These are phyloP conservation scores for Termitomyces sp. DNA, from an alignment of 768 basidiomycete species.

Conservation along the genomic window DNA sequence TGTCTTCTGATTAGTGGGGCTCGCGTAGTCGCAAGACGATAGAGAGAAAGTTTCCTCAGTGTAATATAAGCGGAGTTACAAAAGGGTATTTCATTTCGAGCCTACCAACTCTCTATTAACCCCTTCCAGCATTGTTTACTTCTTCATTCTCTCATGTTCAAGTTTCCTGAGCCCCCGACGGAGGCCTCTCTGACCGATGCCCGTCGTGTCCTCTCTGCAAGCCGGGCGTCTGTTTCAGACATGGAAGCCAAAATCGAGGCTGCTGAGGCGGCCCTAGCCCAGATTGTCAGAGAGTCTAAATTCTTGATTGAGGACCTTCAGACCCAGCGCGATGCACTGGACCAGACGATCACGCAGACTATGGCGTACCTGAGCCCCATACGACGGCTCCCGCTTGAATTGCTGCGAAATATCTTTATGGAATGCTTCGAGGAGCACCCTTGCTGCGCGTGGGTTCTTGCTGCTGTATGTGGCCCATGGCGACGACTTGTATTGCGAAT, in stretches of 20 bases:
- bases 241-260: slow-evolving; percentile 43
- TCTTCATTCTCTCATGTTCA: slow-evolving; percentile 21
- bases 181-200: slow-evolving; percentile 47
- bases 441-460: slow-evolving; percentile 72
- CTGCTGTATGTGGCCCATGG: slow-evolving; percentile 66
- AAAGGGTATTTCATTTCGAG: slow-evolving; percentile 8
- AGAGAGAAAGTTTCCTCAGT: not conserved
- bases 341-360: slow-evolving; percentile 43
- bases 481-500: slow-evolving; percentile 58
- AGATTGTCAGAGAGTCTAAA: slow-evolving; percentile 51
- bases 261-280: slow-evolving; percentile 52
- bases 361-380: slow-evolving; percentile 71
- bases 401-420: slow-evolving; percentile 69
- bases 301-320: slow-evolving; percentile 50
- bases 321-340: slow-evolving; percentile 39
- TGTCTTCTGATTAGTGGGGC: not conserved
- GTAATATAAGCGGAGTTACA: slow-evolving; percentile 16
- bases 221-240: slow-evolving; percentile 23
- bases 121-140: slow-evolving; percentile 10
- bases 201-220: slow-evolving; percentile 35
- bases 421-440: slow-evolving; percentile 65
- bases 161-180: slow-evolving; percentile 57
- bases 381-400: slow-evolving; percentile 61
- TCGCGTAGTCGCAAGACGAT: not conserved
- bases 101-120: not conserved